phyloP scores from a whole-genome alignment of 2,329 filamentous ascomycete species.

The Sphaerulina musiva region DNA sequence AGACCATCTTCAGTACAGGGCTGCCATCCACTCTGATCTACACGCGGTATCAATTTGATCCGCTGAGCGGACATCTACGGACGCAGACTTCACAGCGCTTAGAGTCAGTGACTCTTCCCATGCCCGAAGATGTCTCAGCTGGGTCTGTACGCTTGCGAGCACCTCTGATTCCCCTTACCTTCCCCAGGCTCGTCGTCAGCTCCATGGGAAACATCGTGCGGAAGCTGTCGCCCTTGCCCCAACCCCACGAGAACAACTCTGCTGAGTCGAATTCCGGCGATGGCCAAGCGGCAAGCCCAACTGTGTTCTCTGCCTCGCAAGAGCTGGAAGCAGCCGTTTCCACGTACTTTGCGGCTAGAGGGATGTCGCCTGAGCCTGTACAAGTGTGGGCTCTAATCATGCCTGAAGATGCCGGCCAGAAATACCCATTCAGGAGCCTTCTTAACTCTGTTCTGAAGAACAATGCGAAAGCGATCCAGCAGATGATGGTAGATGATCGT shows the following conservation, averaged over 20 bases:
- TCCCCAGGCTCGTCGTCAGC: conserved; percentile 57
- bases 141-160: conserved; percentile 3
- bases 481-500: background rate
- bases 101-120: conserved; percentile 20
- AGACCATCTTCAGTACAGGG: conserved; percentile 71
- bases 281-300: conserved; percentile 34
- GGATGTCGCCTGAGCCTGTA: conserved; percentile 44
- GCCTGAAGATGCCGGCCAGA: conserved; percentile 34
- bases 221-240: conserved; percentile 36
- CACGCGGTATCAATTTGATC: conserved; percentile 22
- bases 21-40: conserved; percentile 51
- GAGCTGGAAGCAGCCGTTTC: conserved; percentile 64
- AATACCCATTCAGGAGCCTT: too few relatives aligned
- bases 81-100: conserved; percentile 14
- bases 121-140: conserved; percentile 9
- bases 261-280: background rate
- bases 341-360: conserved; percentile 46
- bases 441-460: background rate
- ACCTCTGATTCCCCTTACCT: conserved; percentile 49
- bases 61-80: conserved; percentile 7
- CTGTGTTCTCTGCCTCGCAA: conserved; percentile 50
- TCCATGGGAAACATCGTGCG: conserved; percentile 73
- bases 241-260: too few relatives aligned
- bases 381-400: conserved; percentile 69
- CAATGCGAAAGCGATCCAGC: conserved; percentile 3